Conservation (phyloP, 139 green algal genomes). For the Zygnema cylindricum region DNA sequence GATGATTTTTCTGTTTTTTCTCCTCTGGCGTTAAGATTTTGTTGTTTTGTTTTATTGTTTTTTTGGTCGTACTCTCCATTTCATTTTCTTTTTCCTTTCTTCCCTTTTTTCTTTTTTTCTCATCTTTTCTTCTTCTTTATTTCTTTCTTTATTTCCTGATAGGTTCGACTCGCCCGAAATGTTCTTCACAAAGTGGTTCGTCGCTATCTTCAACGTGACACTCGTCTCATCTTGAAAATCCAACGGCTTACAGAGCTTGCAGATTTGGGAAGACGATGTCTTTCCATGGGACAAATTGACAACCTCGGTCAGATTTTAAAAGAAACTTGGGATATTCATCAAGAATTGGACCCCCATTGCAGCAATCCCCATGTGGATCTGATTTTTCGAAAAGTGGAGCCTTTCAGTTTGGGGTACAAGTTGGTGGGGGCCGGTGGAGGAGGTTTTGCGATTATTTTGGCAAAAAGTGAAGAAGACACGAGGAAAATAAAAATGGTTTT, state of each 20-base stretch:
- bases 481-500: slow-evolving; percentile 26
- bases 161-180: slow-evolving; percentile 52
- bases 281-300: slow-evolving; percentile 18
- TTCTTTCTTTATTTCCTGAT: slow-evolving; percentile 29
- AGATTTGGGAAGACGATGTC: neutral
- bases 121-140: neutral
- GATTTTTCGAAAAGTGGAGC: slow-evolving; percentile 17
- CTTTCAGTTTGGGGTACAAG: slow-evolving; percentile 43
- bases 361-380: slow-evolving; percentile 46
- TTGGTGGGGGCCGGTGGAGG: slow-evolving; percentile 55
- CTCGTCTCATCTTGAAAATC: slow-evolving; percentile 29
- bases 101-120: neutral
- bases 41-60: too few species aligned
- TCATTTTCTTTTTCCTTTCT: neutral
- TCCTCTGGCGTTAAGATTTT: too few species aligned
- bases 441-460: slow-evolving; percentile 52
- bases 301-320: slow-evolving; percentile 30
- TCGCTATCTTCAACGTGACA: slow-evolving; percentile 50
- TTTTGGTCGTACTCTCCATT: too few species aligned
- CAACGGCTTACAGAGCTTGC: slow-evolving; percentile 49
- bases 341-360: slow-evolving; percentile 57
- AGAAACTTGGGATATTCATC: slow-evolving; percentile 47
- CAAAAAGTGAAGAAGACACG: slow-evolving; percentile 9
- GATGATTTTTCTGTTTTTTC: too few species aligned
- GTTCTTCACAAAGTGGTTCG: slow-evolving; percentile 57